Evolutionary conservation across 176 grass and related monocot genomes (phyloP), one percentile per base, ranked within the genome.

Genomic region (Aegilops umbellulata): DNA sequence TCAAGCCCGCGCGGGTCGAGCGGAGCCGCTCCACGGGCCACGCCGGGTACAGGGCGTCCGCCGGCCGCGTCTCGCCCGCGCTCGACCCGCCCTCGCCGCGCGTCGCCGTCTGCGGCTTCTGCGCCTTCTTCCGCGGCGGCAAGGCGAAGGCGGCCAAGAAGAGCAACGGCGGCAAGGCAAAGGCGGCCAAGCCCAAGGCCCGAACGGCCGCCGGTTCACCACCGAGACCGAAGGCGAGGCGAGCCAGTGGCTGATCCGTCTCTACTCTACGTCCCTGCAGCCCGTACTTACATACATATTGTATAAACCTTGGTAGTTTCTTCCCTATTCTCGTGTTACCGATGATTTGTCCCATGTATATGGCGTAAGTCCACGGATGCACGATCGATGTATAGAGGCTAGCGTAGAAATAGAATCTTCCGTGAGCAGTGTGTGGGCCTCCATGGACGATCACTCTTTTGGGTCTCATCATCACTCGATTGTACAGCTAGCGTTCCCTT

Each of bases 41-140:
- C 74, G 88, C 32, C 76, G 92, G 88, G 12, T 92, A 94, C 90
- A 83, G 88, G 61, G 73, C 90, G 12, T 17, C 24, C 7, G 23
- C 80, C 5, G 92, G 92, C 23, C 77, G 81, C 71, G 90, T 92
- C n/a, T 67, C 88, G 55, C 95, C 92, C 3, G 88, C 95, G 36
- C 7, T 92, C 38, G 95, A 97, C 83, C 95, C 92, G 60, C 95
- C 95, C 41, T 97, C 95, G 23, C 92, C 95, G 7, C 90, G 88
- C 71, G 88, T 97, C 65, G 88, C 78, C 36, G 74, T 86, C 13
- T 97, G 95, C 69, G 90, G 95, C 77, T 92, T 92, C 95, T 97
- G 95, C 81, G 76, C 53, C 9, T 80, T 91, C 81, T 97, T 97
- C 69, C 63, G 82, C 64, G 74, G 2, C 51, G 51, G 51, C 53